A percentile compares a stretch with the other conserved stretches of the same genome.
Evolutionary conservation across 1,284 basidiomycete genomes (phyloP).

Genomic region (Melanopsichium pennsylvanicum): DNA sequence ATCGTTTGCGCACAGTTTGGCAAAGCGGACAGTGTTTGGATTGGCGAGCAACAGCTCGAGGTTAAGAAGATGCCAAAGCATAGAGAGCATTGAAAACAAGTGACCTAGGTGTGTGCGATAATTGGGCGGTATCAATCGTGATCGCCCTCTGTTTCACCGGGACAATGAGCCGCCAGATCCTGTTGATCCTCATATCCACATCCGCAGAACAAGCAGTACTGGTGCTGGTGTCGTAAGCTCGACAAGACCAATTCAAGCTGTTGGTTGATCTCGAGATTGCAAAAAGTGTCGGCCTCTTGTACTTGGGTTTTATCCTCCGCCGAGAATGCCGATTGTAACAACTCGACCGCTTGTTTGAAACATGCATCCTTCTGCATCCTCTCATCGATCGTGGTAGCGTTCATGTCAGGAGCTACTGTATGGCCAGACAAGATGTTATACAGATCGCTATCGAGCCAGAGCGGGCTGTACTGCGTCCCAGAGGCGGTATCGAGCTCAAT

Average conservation of each 20-base stretch:
- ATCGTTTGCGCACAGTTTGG: too few relatives aligned
- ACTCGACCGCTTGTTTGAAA: conserved; percentile 18
- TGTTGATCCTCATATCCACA: conserved; percentile 21
- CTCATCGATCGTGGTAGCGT: conserved; percentile 19
- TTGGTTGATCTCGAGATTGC: conserved; percentile 1
- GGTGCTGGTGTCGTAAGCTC: conserved; percentile 18
- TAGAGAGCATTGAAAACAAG: too few relatives aligned
- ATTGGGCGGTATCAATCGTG: conserved; percentile 47
- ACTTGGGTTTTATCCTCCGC: neutral
- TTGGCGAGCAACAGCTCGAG: too few relatives aligned
- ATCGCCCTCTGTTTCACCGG: conserved; percentile 39
- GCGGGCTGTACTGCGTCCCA: conserved; percentile 33
- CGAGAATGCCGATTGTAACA: conserved; percentile 23
- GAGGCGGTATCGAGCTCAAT: conserved; percentile 28
- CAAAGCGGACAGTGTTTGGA: too few relatives aligned
- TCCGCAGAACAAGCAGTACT: conserved; percentile 49
- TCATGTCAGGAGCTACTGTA: neutral
- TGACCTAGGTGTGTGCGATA: too few relatives aligned
- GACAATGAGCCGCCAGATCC: conserved; percentile 31
- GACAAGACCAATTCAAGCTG: conserved; percentile 34
- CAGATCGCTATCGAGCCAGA: conserved; percentile 44
- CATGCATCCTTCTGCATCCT: conserved; percentile 14
- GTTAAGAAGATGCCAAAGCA: too few relatives aligned
- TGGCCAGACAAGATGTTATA: conserved; percentile 19
- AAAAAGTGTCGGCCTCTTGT: conserved; percentile 20